Base-by-base conservation (phyloP, 345 rosid species). In the Citrus reticulata region DNA sequence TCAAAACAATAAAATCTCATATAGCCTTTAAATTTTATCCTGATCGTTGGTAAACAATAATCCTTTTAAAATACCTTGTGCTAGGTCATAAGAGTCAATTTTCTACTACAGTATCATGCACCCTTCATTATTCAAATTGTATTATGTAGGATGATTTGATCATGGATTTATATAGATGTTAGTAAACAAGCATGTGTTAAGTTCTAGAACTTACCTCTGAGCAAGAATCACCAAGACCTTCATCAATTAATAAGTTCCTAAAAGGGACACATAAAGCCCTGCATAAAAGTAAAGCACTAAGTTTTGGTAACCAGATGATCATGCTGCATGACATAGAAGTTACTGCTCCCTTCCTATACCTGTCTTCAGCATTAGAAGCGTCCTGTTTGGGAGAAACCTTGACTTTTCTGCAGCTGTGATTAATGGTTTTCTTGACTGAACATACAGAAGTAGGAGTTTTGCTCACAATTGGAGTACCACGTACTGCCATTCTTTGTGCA, bases 191-290 rank as follows among this genome's bases (percentile, higher is more conserved):
- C 6, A 24, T 19, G 17, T 27, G 61, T 10, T 25, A 32, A 70
- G 27, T 68, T 25, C 61, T 42, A 72, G 49, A 72, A 81, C 80
- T 66, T 85, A 92, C 98, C 91, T 84, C 84, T 17, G 81, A 77
- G 25, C 59, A 60, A 80, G 81, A 79, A 83, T 80, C 81, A 77
- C 75, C 76, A 61, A 79, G 42, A 80, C 72, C 83, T 83, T 86
- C 92, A 29, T 40, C 81, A 69, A 80, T 77, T 60, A 89, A 89
- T 77, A 91, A 79, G 59, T 84, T 91, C 70, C 83, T 86, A 69
- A 75, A 78, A 20, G 89, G 85, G 54, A 82, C 83, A 80, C 82
- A 78, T 71, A 77, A 54, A 17, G 72, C 70, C 83, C 98, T 95
- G 91, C 80, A 78, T 61, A 80, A 40, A 40, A 27, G 27, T 42